phyloP scores from a whole-genome alignment of 2,329 filamentous ascomycete genomes.

The Colletotrichum sp. region DNA sequence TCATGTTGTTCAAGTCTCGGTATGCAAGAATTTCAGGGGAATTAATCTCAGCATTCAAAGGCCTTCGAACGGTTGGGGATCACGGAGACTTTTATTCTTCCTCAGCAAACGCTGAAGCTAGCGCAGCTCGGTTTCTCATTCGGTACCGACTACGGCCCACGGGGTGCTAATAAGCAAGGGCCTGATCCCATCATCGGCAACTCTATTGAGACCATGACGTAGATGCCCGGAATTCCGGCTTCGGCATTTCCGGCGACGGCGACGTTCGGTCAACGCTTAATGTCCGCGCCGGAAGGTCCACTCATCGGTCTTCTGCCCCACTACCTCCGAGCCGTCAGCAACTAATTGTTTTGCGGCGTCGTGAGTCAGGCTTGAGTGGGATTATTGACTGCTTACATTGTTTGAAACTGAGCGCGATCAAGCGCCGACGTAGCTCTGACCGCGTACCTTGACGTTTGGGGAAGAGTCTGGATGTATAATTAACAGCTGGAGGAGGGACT shows the following conservation, averaged over 20 bases:
- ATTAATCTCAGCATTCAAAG: rapidly evolving
- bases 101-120: not conserved
- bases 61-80: rapidly evolving
- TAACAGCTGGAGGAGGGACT: not conserved
- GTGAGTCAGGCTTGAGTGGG: not conserved
- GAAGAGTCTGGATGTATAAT: not conserved
- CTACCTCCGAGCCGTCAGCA: not conserved
- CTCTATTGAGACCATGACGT: not conserved
- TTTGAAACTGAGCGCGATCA: not conserved
- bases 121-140: not conserved
- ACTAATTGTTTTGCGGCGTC: not conserved
- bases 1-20: rapidly evolving
- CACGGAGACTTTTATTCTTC: not conserved
- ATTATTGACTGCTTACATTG: not conserved
- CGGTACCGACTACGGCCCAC: not conserved
- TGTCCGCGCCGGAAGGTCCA: not conserved
- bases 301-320: not conserved
- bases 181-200: not conserved
- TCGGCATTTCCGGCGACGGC: not conserved
- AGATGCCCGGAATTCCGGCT: not conserved
- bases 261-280: not conserved
- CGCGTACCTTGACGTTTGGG: not conserved
- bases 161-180: not conserved
- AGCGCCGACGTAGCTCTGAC: not conserved
- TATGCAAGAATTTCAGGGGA: not conserved